Percentiles rank a stretch among this genome's conserved stretches.
Evolutionary conservation across 495 filamentous ascomycete genomes (phyloP).

Genomic region (Neurospora sp.): DNA sequence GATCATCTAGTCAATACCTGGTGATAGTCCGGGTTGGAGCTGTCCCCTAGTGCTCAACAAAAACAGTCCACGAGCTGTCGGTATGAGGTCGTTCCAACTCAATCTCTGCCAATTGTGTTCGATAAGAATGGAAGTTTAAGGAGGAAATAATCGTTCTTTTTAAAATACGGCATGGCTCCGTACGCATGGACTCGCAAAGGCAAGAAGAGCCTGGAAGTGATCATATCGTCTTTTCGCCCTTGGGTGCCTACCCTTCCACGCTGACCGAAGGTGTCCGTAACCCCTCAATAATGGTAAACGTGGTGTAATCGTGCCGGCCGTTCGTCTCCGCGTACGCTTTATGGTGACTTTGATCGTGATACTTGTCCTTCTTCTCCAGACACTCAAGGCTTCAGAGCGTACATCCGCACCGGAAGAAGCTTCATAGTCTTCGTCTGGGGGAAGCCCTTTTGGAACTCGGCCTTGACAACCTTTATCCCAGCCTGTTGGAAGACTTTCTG

Average conservation of each 20-base stretch:
- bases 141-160: no score
- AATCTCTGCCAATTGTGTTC: no score
- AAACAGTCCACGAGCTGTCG: no score
- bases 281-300: background rate
- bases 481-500: conserved; percentile 57
- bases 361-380: background rate
- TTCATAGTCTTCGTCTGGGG: conserved; percentile 30
- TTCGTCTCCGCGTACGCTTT: background rate
- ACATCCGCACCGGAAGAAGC: conserved; percentile 61
- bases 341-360: background rate
- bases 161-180: no score
- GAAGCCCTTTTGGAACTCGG: conserved; percentile 69
- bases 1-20: no score
- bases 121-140: no score
- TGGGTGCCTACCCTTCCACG: background rate
- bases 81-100: no score
- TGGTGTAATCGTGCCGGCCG: background rate
- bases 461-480: conserved; percentile 52
- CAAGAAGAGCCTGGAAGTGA: background rate
- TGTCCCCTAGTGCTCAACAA: no score
- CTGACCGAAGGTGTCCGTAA: background rate
- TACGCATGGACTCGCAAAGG: background rate
- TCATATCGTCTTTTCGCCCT: background rate
- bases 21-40: no score
- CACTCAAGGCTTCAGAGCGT: conserved; percentile 42